Evolutionary conservation across 257 asterid species (phyloP), one percentile per base, ranked within the genome.

Genomic region (Gynochthodes officinalis): DNA sequence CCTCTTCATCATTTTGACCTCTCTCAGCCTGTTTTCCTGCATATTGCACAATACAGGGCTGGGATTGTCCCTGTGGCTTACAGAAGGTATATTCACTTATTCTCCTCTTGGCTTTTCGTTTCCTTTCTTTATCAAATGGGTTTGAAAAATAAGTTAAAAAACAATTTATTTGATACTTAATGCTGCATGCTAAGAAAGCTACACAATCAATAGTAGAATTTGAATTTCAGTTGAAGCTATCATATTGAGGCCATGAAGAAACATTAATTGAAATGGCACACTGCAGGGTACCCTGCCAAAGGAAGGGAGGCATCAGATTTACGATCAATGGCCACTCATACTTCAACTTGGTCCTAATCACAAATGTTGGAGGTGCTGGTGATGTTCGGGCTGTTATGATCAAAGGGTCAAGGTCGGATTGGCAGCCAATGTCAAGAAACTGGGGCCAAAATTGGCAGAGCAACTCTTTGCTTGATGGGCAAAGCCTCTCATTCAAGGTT

Each of bases 401-500:
- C 73, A 86, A 84, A 70, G 87, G 89, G 3, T 80, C 89, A 28
- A 75, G 71, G 57, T 72, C 82, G 2, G 64, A 32, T 4, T 86
- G 91, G 91, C 79, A 76, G 43, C 73, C 89, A 8, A 78, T 86
- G 87, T 77, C 87, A 10, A 75, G 89, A 25, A 86, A 86, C 37
- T 86, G 89, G 91, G 91, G 87, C 13, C 89, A 84, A 71, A 86
- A 80, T 63, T 86, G 91, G 91, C 89, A 84, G 64, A 82, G 86
- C 83, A 82, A 76, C 74, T 64, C 84, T 21, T 21, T 66, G n/a
- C 77, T 86, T 32, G 83, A 84, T 32, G 87, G 89, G 0, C 91
- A 84, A 48, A 73, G 59, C 81, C 80, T 86, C 66, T 84, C 91
- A 1, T 82, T 86, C 42, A 83, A 75, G 69, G 86, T 86, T 57